Base-by-base conservation (phyloP, 2,329 filamentous ascomycete species). In the Tolypocladium ovalisporum region DNA sequence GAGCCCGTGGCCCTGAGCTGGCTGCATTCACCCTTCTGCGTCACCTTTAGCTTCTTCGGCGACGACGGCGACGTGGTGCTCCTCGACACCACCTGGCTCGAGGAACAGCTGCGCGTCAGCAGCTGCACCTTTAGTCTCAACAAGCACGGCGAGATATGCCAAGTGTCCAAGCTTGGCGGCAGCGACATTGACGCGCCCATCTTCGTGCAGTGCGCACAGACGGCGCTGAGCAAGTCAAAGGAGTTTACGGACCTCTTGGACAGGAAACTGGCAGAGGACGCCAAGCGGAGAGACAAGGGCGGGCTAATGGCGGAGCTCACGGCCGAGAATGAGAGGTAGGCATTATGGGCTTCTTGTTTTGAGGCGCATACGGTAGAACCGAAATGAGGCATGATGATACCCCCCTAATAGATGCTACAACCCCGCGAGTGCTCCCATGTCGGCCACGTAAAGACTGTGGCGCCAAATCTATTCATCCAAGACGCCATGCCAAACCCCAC, bases 1-100 rank as follows among this genome's bases (percentile, higher is more conserved):
- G 92, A 96, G 62, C 93, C 93, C 0, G 90, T 97, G 52, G 86
- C 90, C 52, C 79, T 99, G 60, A 91, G 89, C 65, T 90, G 96
- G 77, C 82, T 97, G 62, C 94, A 97, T 73, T 88, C 90, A 64
- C 94, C 94, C 1, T 87, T 97, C 56, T 96, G 92, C 68, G 80
- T 97, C 52, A 96, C 91, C 0, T 96, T 96, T 72, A 89, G 85
- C 65, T 93, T 91, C 68, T 97, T 88, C 72, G 79, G 83, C 67
- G 80, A 88, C 35, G 83, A 86, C 39, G 89, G 85, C 6, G 86
- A 88, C 63, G 67, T 63, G 22, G 81, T 89, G 49, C 67, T 92
- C 56, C 69, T 89, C n/a, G 89, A 94, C 70, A 81, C 88, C 3
- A 87, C 80, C 49, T 77, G 84, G 70, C 71, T 89, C 42, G 89